Base-by-base conservation (phyloP, 164 flowering plant genomes). In the Chimonanthus praecox region DNA sequence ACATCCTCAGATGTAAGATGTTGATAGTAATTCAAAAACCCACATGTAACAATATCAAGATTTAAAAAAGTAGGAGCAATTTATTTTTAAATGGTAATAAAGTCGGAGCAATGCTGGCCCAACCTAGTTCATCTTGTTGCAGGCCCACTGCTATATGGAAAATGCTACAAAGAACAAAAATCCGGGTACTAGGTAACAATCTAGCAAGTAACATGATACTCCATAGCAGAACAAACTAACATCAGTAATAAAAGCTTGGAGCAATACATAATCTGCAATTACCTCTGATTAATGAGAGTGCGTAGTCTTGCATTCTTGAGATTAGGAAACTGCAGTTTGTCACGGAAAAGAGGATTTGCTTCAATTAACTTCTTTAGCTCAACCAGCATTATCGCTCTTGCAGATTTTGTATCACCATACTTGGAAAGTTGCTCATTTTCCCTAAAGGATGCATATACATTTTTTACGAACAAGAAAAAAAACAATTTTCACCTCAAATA, bases 291-390 rank as follows among this genome's bases (percentile, higher is more conserved):
- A 45, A 88, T 85, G 47, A 85, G 83, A 58, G 87, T 85, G 20
- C 84, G 76, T 68, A 86, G 68, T 73, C 90, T 83, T 15, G 88
- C 82, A 64, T 77, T 81, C 76, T 86, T 84, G 47, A 88, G 85
- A 78, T 58, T 82, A 21, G 90, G 90, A 71, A 86, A 84, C 70
- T 79, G 83, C 77, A 88, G 73, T 65, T 88, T 88, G 77, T 83
- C 90, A 72, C 88, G 89, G 73, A 86, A 85, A 51, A 86, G 78
- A 18, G 90, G 90, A 83, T 87, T 87, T 50, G 87, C 87, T 80
- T 87, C 90, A 69, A 87, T 86, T 6, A 87, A 83, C 78, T 86
- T 86, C 82, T 88, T 86, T 58, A 88, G 83, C 76, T 88, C 88
- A 70, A 83, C 85, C 73, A 86, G 77, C 90, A 88, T 85, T 64